Base-by-base conservation (phyloP, 441 rosid genomes). In the Sinapis alba region DNA sequence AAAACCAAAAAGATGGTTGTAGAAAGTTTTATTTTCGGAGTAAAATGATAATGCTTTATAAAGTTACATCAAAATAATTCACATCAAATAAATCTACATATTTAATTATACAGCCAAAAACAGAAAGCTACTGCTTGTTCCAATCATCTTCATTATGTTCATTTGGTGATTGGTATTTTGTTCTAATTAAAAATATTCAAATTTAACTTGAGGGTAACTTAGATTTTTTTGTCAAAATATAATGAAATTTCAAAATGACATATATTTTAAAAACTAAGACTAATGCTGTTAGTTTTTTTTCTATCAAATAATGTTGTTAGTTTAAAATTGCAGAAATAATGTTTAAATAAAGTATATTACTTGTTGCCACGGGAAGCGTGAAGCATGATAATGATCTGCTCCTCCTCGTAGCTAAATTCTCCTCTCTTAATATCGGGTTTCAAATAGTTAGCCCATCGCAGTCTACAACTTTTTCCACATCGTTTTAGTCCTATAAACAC, bases 291-390 rank as follows among this genome's bases (percentile, higher is more conserved):
- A 24, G 7, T 13, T 23, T 57, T n/a, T n/a, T n/a, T n/a, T n/a
- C n/a, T n/a, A n/a, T n/a, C n/a, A n/a, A n/a, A n/a, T n/a, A 57
- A 24, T 6, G 34, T 13, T 57, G 62, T 13, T 13, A 24, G 7
- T 13, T 23, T 57, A 13, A 57, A 57, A 24, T 57, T 13, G 34
- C 0, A 26, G 54, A 16, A 50, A 50, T 58, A 26, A 58, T 58
- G 36, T 28, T 7, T 7, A n/a, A 58, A 7, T 18, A 24, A 58
- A 58, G 20, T 26, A n/a, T 58, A 58, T 57, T 50, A 85, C 89
- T 85, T 85, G 79, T 85, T 85, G 30, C 89, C 89, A 12, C 83
- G 81, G 41, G 85, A 80, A 45, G 89, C 87, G 77, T 85, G 89
- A 70, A 85, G 89, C 73, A 83, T 84, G 67, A 85, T 83, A 62